Conservation (phyloP, 352 stramenopile species). For the Globisporangium radiosum region DNA sequence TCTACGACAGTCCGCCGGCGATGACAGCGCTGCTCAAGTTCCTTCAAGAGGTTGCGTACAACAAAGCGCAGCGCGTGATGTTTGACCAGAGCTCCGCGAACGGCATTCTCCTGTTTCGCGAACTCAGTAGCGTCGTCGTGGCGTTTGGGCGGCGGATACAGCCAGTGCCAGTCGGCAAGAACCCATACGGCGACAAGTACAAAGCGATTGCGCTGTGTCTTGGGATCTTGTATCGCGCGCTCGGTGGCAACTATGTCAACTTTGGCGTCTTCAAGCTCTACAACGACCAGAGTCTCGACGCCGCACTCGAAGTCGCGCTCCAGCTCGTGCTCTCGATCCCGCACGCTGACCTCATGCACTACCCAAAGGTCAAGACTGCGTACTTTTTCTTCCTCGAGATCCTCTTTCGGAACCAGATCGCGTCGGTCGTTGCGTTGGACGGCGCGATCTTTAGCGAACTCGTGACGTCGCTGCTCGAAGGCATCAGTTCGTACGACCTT, state of each 20-base stretch:
- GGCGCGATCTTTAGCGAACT: conserved; percentile 94
- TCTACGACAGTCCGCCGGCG: conserved; percentile 91
- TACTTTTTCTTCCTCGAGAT: conserved; percentile 99
- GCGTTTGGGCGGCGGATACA: conserved; percentile 91
- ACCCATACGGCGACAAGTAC: conserved; percentile 96
- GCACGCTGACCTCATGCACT: conserved; percentile 94
- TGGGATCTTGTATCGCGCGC: conserved; percentile 81
- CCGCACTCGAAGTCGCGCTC: conserved; percentile 92
- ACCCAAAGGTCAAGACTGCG: conserved; percentile 96
- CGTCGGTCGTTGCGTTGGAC: conserved; percentile 90
- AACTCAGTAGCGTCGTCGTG: conserved; percentile 94
- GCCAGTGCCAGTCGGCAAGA: conserved; percentile 70
- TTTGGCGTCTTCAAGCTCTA: conserved; percentile 99
- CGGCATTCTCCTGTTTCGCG: conserved; percentile 97
- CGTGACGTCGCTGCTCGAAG: conserved; percentile 90
- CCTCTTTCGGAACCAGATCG: conserved; percentile 96
- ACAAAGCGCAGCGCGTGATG: conserved; percentile 96
- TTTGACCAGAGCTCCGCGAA: conserved; percentile 98
- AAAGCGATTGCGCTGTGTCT: conserved; percentile 96
- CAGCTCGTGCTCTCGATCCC: conserved; percentile 94
- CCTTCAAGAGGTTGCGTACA: conserved; percentile 92
- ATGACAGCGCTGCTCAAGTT: conserved; percentile 97
- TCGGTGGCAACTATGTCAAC: conserved; percentile 97
- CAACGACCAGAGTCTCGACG: conserved; percentile 93
- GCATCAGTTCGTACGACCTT: conserved; percentile 87